Conservation (phyloP, 306 rosid species). For the apple (Malus domestica) region ASM211411v1 NC_041800.1:4449501-4450000, state of each 20-base stretch:
- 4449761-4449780: slow-evolving; percentile 7
- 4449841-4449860: neutral
- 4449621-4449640: slow-evolving; percentile 6
- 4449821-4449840: neutral
- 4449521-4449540: neutral
- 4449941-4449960: neutral
- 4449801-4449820: neutral
- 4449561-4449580: slow-evolving; percentile 16
- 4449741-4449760: slow-evolving; percentile 4
- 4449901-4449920: neutral
- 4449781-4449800: neutral
- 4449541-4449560: neutral
- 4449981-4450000: neutral
- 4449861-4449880: neutral
- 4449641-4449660: neutral
- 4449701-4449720: slow-evolving; percentile 18
- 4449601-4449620: slow-evolving; percentile 6
- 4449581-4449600: slow-evolving; percentile 18
- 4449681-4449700: slow-evolving; percentile 1
- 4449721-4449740: slow-evolving; percentile 1
- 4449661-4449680: neutral
- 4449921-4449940: neutral
- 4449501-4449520: neutral
- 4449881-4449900: neutral
- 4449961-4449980: too few relatives aligned